Evolutionary conservation across 768 basidiomycete species (phyloP), one percentile per base, ranked within the genome.

Genomic region (Mycena maculata): DNA sequence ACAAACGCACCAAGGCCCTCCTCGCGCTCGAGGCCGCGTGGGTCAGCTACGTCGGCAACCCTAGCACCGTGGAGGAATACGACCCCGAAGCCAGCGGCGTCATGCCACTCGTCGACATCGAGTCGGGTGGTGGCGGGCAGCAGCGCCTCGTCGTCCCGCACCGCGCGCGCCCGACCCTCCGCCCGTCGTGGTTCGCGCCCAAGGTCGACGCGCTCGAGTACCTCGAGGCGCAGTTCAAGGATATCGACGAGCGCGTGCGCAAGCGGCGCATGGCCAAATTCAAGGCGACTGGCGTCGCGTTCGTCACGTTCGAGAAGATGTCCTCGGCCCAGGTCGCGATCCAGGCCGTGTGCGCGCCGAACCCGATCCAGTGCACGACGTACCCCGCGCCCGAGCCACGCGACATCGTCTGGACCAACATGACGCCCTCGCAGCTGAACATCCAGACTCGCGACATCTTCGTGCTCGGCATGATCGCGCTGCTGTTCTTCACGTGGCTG

Each of bases 301-400:
- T 99, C 74, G 93, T 99, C 22, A 99, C 98, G 0, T 98, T 99
- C 72, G 95, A 98, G 80, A 94, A 94, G 74, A 94, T 96, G 89
- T 92, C 94, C 31, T 39, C 65, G 0, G 70, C 92, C 86, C 96
- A 99, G 92, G 90, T 93, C 45, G 96, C 95, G 2, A 84, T 92
- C 8, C 96, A 98, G 77, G 85, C 90, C 1, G 92, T 92, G 0
- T 92, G 95, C 72, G 86, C 91, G 0, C 85, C 92, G 0, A 85
- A 85, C 57, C 91, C 91, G 18, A 85, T 84, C 57, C 86, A 89
- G 76, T 85, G 87, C 56, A 84, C 84, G 33, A 96, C 94, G 13
- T 86, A 83, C 63, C 86, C 88, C 22, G 96, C 97, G 0, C 97
- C 97, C 0, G 96, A 98, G 75, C 96, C 97, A 12, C 88, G 97